Evolutionary conservation across 2,329 filamentous ascomycete genomes (phyloP).

Genomic region (Rhynchosporium secalis): DNA sequence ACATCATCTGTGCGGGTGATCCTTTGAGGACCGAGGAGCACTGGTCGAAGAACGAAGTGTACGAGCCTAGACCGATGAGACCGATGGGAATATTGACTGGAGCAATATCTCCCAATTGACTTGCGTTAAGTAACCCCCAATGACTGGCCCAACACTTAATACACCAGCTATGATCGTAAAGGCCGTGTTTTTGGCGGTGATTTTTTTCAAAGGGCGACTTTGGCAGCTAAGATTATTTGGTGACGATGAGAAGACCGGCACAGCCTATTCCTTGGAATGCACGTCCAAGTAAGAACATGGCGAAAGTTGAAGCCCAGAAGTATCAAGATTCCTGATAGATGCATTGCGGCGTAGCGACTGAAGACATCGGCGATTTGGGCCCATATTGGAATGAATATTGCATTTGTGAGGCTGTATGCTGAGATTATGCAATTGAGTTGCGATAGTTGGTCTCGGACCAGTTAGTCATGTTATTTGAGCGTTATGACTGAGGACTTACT

Average conservation of each 20-base stretch:
- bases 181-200: conserved; percentile 60
- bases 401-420: conserved; percentile 65
- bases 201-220: conserved; percentile 59
- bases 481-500: conserved; percentile 42
- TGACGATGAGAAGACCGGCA: conserved; percentile 60
- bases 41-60: conserved; percentile 57
- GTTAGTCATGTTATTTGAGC: conserved; percentile 7
- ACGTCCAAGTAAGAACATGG: conserved; percentile 61
- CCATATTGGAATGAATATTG: conserved; percentile 66
- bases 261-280: conserved; percentile 63
- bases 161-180: conserved; percentile 61
- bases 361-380: conserved; percentile 66
- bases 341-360: conserved; percentile 59
- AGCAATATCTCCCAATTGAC: conserved; percentile 65
- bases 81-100: conserved; percentile 61
- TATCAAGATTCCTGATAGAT: conserved; percentile 57
- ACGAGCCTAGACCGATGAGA: conserved; percentile 51
- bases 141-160: conserved; percentile 52
- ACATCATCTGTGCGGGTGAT: conserved; percentile 46
- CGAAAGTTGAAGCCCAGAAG: conserved; percentile 57
- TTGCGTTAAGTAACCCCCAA: conserved; percentile 56
- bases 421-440: conserved; percentile 71
- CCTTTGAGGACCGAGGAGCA: conserved; percentile 54
- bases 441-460: conserved; percentile 48
- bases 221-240: conserved; percentile 66